Evolutionary conservation across 768 basidiomycete species (phyloP).

Genomic region (Boletellus ananas): DNA sequence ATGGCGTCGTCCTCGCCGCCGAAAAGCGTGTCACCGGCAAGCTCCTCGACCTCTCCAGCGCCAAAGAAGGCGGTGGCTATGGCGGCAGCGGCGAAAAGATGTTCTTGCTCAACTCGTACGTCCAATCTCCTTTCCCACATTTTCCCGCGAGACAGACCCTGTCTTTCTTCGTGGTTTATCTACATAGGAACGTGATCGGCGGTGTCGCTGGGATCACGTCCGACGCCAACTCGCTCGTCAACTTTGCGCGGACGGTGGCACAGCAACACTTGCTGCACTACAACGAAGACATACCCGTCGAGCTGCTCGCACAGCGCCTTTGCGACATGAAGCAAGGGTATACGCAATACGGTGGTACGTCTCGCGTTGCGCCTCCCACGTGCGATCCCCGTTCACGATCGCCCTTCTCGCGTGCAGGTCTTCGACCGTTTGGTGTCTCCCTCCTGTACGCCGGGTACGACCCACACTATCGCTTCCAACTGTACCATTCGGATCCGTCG

Average conservation of each 20-base stretch:
- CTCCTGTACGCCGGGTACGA: conserved; percentile 96
- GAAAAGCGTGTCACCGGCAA: conserved; percentile 99
- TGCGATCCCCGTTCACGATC: background rate
- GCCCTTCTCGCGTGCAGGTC: conserved; percentile 43
- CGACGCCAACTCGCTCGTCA: conserved; percentile 96
- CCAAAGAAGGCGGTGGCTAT: conserved; percentile 78
- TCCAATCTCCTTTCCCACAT: background rate
- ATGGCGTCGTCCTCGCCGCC: conserved; percentile 88
- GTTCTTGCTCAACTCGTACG: conserved; percentile 87
- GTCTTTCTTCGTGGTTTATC: background rate
- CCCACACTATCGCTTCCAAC: conserved; percentile 92
- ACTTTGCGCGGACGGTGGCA: conserved; percentile 87
- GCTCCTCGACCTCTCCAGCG: conserved; percentile 83
- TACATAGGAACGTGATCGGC: conserved; percentile 81
- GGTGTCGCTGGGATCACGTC: conserved; percentile 96
- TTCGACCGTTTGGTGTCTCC: conserved; percentile 97
- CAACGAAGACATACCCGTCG: conserved; percentile 98
- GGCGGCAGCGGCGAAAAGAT: conserved; percentile 99
- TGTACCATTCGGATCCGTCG: conserved; percentile 97
- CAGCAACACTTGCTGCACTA: conserved; percentile 86
- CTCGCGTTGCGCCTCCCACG: background rate
- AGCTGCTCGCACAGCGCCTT: conserved; percentile 86
- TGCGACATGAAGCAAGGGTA: conserved; percentile 99
- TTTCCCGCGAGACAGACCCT: no score
- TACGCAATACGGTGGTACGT: conserved; percentile 89